phyloP scores from a whole-genome alignment of 2,329 filamentous ascomycete genomes.

The Tothia fuscella region DNA sequence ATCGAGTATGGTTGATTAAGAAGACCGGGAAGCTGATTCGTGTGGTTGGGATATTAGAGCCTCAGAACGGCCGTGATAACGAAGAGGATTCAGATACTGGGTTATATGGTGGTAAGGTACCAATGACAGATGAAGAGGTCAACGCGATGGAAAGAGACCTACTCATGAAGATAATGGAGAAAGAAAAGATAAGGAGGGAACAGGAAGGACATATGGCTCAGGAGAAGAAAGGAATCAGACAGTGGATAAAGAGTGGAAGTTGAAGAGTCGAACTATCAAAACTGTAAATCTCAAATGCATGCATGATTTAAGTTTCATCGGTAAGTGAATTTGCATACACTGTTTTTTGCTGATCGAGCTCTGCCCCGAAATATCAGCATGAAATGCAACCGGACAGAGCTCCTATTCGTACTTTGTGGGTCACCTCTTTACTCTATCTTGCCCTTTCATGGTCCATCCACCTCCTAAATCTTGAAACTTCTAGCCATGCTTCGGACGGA shows the following conservation, averaged over 20 bases:
- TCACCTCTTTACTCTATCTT: no score
- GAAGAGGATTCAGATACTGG: conserved; percentile 27
- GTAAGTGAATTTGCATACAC: no score
- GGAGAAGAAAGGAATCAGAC: background rate
- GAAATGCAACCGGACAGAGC: no score
- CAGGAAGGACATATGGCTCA: background rate
- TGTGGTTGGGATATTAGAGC: conserved; percentile 27
- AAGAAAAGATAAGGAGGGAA: conserved; percentile 12
- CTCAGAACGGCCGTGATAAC: conserved; percentile 22
- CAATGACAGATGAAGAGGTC: conserved; percentile 27
- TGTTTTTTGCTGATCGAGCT: no score
- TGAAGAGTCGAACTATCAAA: background rate
- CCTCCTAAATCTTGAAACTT: no score
- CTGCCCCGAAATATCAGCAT: no score
- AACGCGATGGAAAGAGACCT: conserved; percentile 34
- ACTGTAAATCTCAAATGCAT: no score
- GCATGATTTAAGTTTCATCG: no score
- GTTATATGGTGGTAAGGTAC: conserved; percentile 31
- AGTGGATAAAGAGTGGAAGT: background rate
- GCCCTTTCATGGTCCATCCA: no score
- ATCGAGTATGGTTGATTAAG: conserved; percentile 33
- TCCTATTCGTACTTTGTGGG: no score
- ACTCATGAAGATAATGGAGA: conserved; percentile 16
- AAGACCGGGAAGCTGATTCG: conserved; percentile 33
- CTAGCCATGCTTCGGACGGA: no score